Percentiles rank a stretch among this genome's conserved stretches.
phyloP scores from a whole-genome alignment of 495 filamentous ascomycete species.

The Aspergillus ostianus region DNA sequence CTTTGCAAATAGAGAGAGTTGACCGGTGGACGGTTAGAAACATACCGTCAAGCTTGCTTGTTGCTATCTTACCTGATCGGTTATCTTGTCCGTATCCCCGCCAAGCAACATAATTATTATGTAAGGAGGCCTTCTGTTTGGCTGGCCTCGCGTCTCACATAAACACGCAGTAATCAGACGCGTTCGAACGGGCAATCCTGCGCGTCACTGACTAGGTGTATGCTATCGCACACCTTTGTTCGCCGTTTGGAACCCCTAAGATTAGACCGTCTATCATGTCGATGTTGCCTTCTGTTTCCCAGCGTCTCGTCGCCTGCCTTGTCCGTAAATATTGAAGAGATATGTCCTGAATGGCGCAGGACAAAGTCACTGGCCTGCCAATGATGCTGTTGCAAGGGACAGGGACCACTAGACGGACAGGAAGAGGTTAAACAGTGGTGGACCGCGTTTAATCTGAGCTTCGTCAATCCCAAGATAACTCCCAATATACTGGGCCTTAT shows the following conservation, averaged over 20 bases:
- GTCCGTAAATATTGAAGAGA: conserved; percentile 4
- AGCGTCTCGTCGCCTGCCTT: conserved; percentile 1
- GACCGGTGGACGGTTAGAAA: too few species aligned
- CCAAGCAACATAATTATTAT: conserved; percentile 1
- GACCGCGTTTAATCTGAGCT: conserved; percentile 1
- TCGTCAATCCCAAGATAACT: too few species aligned
- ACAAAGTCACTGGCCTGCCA: conserved; percentile 1
- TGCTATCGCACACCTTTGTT: conserved; percentile 4
- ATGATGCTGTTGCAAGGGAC: conserved; percentile 1
- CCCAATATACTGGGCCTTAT: background rate
- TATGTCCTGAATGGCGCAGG: conserved; percentile 4
- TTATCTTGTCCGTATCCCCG: too few species aligned
- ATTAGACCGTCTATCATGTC: conserved; percentile 6
- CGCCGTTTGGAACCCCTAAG: background rate
- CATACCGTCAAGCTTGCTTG: too few species aligned
- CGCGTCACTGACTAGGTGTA: conserved; percentile 7
- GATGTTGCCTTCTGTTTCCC: conserved; percentile 4
- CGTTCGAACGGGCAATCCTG: conserved; percentile 8
- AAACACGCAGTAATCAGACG: conserved; percentile 3
- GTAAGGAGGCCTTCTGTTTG: conserved; percentile 1
- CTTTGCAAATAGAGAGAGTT: too few species aligned
- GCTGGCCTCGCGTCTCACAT: conserved; percentile 2
- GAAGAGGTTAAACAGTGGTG: too few species aligned
- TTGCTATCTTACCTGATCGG: too few species aligned
- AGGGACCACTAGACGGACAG: too few species aligned